Conservation (phyloP, 2,329 filamentous ascomycete genomes). For the Sporothrix phasma region DNA sequence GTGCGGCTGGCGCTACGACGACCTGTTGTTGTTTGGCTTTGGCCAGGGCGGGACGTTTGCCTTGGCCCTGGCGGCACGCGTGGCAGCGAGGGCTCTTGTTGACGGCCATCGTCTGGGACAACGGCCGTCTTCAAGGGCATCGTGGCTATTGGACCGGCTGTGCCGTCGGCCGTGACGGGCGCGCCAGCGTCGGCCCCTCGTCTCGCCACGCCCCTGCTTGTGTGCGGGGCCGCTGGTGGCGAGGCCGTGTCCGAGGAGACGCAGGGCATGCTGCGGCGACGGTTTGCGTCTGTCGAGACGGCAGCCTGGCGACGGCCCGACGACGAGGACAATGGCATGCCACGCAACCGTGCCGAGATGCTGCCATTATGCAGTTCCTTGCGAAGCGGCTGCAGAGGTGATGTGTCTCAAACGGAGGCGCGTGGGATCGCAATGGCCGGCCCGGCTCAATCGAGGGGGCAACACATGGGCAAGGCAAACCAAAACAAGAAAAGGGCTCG, state of each 20-base stretch:
- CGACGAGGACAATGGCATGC: constrained; percentile 63
- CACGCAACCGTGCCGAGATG: constrained; percentile 74
- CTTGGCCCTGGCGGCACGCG: constrained; percentile 42
- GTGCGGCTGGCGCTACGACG: constrained; percentile 49
- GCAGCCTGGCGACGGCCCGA: constrained; percentile 53
- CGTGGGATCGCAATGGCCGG: too few species aligned
- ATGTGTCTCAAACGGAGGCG: too few species aligned
- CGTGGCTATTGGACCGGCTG: constrained; percentile 39
- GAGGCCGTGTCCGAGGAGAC: constrained; percentile 46
- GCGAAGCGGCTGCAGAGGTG: constrained; percentile 47
- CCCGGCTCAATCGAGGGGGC: too few species aligned
- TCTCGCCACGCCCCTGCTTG: constrained; percentile 52
- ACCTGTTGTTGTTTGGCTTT: constrained; percentile 56
- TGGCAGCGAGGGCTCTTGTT: not conserved
- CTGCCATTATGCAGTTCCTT: constrained; percentile 77
- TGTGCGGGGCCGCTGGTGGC: constrained; percentile 46
- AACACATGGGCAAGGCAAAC: too few species aligned
- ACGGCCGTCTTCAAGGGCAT: constrained; percentile 35
- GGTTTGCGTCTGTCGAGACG: constrained; percentile 57
- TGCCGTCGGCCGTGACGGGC: constrained; percentile 44
- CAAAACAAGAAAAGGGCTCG: too few species aligned
- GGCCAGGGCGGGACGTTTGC: constrained; percentile 58
- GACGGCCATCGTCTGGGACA: not conserved
- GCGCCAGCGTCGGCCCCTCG: constrained; percentile 36
- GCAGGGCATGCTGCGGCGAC: constrained; percentile 51